Percentiles rank a stretch among this genome's conserved stretches.
Evolutionary conservation across 1,139 yeast genomes (phyloP).

Genomic region (Blastobotrys illinoisensis): DNA sequence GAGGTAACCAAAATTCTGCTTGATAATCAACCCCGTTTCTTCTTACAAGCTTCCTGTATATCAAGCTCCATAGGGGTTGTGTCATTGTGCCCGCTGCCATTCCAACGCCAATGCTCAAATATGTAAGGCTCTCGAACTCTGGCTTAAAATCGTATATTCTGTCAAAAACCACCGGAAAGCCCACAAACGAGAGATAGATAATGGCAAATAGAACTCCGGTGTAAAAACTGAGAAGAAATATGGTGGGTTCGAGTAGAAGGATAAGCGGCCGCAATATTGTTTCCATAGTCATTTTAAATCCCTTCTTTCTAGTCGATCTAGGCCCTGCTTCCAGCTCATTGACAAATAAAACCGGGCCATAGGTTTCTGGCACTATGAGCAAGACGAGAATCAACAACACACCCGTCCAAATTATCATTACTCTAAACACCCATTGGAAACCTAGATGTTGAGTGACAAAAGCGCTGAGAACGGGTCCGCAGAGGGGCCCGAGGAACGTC

Average conservation of each 20-base stretch:
- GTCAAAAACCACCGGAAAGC: constrained; percentile 53
- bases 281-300: not conserved
- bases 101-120: constrained; percentile 30
- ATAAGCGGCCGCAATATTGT: constrained; percentile 7
- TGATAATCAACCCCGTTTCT: constrained; percentile 22
- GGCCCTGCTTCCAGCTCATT: constrained; percentile 29
- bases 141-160: constrained; percentile 42
- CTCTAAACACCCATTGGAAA: constrained; percentile 49
- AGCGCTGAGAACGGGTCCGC: constrained; percentile 60
- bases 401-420: constrained; percentile 58
- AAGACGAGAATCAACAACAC: constrained; percentile 44
- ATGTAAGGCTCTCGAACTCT: constrained; percentile 12
- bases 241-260: constrained; percentile 2
- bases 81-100: constrained; percentile 12
- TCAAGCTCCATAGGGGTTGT: constrained; percentile 17
- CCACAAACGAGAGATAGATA: constrained; percentile 56
- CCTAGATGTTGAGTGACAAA: constrained; percentile 47
- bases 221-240: constrained; percentile 7
- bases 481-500: constrained; percentile 60
- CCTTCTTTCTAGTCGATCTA: not conserved
- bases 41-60: constrained; percentile 14
- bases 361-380: constrained; percentile 56
- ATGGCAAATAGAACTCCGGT: constrained; percentile 45
- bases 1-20: constrained; percentile 48
- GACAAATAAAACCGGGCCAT: constrained; percentile 52